Evolutionary conservation across 495 filamentous ascomycete species (phyloP).

Genomic region (Podospora australis): DNA sequence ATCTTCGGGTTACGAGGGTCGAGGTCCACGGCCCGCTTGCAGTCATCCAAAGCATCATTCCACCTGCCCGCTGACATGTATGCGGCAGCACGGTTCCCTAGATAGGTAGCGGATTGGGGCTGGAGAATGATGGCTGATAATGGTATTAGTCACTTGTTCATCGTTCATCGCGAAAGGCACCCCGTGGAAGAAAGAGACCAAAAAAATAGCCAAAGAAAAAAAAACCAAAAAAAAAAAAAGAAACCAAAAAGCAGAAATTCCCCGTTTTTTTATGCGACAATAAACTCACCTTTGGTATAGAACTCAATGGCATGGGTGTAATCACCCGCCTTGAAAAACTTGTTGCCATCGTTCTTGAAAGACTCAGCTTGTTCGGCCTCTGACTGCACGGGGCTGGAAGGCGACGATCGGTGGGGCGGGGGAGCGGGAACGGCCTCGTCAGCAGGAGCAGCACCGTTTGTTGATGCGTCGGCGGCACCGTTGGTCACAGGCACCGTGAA

Average conservation of each 20-base stretch:
- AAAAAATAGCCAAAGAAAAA: too few relatives aligned
- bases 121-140: conserved; percentile 70
- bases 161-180: too few relatives aligned
- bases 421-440: conserved; percentile 58
- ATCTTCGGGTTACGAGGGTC: conserved; percentile 82
- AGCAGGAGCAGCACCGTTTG: conserved; percentile 18
- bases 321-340: conserved; percentile 88
- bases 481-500: conserved; percentile 43
- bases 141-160: conserved; percentile 12
- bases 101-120: conserved; percentile 76
- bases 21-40: conserved; percentile 67
- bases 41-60: conserved; percentile 75
- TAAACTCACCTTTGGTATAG: conserved; percentile 76
- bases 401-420: conserved; percentile 67
- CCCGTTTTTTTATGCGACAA: not conserved
- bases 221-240: too few relatives aligned
- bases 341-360: conserved; percentile 90
- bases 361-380: conserved; percentile 70
- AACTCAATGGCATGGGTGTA: conserved; percentile 80
- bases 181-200: too few relatives aligned
- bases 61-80: conserved; percentile 79
- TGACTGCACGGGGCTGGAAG: conserved; percentile 50
- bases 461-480: conserved; percentile 46
- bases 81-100: conserved; percentile 91
- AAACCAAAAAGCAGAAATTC: not conserved